These are phyloP conservation scores for Xylaria sp. DNA, from an alignment of 2,329 filamentous ascomycete species.

Conservation along the genomic window DNA sequence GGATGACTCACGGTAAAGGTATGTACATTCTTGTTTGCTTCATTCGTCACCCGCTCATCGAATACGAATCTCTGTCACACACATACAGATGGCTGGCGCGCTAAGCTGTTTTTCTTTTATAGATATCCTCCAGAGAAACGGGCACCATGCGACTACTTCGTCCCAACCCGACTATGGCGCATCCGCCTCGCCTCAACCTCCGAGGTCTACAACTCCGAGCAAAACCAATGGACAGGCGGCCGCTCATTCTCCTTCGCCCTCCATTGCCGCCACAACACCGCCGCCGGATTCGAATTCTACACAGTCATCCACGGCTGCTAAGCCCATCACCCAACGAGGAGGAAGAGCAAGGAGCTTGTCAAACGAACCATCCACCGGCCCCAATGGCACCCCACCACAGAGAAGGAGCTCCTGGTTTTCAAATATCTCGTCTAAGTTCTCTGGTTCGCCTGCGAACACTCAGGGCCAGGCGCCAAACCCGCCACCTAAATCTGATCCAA, in stretches of 20 bases:
- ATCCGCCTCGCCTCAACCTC: slow-evolving; percentile 37
- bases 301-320: slow-evolving; percentile 41
- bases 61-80: neutral
- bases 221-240: slow-evolving; percentile 45
- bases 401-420: slow-evolving; percentile 90
- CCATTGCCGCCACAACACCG: slow-evolving; percentile 35
- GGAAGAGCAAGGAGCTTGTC: slow-evolving; percentile 50
- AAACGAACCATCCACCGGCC: slow-evolving; percentile 46
- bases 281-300: slow-evolving; percentile 35
- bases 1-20: slow-evolving; percentile 91
- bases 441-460: slow-evolving; percentile 61
- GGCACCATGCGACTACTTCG: slow-evolving; percentile 41
- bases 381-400: slow-evolving; percentile 52
- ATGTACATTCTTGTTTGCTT: slow-evolving; percentile 47
- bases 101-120: slow-evolving; percentile 37
- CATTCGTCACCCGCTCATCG: neutral
- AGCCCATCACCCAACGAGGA: slow-evolving; percentile 49
- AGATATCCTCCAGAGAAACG: slow-evolving; percentile 46
- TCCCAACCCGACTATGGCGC: slow-evolving; percentile 40
- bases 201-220: slow-evolving; percentile 39
- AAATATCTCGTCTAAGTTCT: slow-evolving; percentile 93
- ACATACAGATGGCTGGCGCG: neutral
- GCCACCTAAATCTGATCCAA: slow-evolving; percentile 42
- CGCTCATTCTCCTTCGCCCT: slow-evolving; percentile 36
- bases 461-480: slow-evolving; percentile 28